Evolutionary conservation across 331 rosid genomes (phyloP), one percentile per base, ranked within the genome.

Genomic region (Erythrophleum ivorense): DNA sequence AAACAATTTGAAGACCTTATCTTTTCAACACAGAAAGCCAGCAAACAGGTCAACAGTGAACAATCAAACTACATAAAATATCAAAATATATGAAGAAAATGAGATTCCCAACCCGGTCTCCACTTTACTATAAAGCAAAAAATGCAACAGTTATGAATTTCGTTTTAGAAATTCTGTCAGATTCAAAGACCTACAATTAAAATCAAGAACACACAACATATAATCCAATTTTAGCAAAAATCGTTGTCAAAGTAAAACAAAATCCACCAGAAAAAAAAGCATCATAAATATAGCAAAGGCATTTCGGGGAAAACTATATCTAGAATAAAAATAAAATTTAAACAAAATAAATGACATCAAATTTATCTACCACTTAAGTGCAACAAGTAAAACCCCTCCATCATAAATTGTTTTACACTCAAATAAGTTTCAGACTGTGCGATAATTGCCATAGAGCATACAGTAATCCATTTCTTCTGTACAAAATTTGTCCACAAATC

Each of bases 391-490:
- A 55, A 55, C 31, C 60, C 60, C 31, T 6, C 46, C 7, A 7
- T 10, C 62, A 55, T 55, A 29, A 55, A 55, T n/a, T n/a, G 62
- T 19, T 55, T 54, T 6, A 54, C 59, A 7, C 62, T 55, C 31
- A 55, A 71, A 78, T 34, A 58, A 77, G 54, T 54, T 45, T 33
- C 29, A 63, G 18, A 75, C 46, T 57, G 33, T 60, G 54, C 58
- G 38, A 67, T 9, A 50, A 62, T 77, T 63, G 38, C 33, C 75
- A 36, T 55, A 71, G 14, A 7, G 40, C 5, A 2, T 36, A 2
- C 40, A 60, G 50, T 55, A 46, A 58, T 78, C 19, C 31, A 46
- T 38, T 50, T 62, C 3, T 40, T 78, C 16, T 3, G 54, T n/a
- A 19, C 10, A 14, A 57, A 49, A 40, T 64, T 31, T 57, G 49